Conservation (phyloP, 495 filamentous ascomycete species). For the Aspergillus wentii region DNA sequence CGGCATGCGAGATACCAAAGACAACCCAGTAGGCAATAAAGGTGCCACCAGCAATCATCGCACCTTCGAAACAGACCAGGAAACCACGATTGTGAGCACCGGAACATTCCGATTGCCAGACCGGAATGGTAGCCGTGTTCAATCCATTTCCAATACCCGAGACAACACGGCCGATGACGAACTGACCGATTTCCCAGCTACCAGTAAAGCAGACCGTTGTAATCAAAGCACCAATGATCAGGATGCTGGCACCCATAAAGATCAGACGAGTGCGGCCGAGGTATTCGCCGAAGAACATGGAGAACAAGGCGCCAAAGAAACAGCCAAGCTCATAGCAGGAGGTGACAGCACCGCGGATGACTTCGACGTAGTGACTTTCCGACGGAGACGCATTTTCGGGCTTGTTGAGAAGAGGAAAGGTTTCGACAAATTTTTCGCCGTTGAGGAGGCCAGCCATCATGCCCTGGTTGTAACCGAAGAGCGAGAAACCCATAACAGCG, state of each 20-base stretch:
- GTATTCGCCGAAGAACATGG: conserved; percentile 41
- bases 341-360: conserved; percentile 32
- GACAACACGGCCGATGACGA: conserved; percentile 37
- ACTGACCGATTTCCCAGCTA: conserved; percentile 28
- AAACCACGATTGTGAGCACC: conserved; percentile 26
- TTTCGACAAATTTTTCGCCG: conserved; percentile 12
- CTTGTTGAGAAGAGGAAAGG: conserved; percentile 12
- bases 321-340: conserved; percentile 53
- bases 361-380: conserved; percentile 10
- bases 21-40: conserved; percentile 37
- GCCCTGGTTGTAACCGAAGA: conserved; percentile 23
- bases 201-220: conserved; percentile 38
- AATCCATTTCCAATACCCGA: conserved; percentile 38
- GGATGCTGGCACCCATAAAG: conserved; percentile 38
- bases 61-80: conserved; percentile 28
- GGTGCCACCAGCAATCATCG: conserved; percentile 27
- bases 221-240: conserved; percentile 47
- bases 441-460: conserved; percentile 21
- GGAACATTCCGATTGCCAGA: conserved; percentile 41
- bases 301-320: conserved; percentile 48
- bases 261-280: conserved; percentile 48
- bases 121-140: conserved; percentile 35
- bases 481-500: conserved; percentile 19
- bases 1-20: conserved; percentile 38
- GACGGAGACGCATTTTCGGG: conserved; percentile 1